Base-by-base conservation (phyloP, 1,284 basidiomycete species). In the Fistulinella staudtii region DNA sequence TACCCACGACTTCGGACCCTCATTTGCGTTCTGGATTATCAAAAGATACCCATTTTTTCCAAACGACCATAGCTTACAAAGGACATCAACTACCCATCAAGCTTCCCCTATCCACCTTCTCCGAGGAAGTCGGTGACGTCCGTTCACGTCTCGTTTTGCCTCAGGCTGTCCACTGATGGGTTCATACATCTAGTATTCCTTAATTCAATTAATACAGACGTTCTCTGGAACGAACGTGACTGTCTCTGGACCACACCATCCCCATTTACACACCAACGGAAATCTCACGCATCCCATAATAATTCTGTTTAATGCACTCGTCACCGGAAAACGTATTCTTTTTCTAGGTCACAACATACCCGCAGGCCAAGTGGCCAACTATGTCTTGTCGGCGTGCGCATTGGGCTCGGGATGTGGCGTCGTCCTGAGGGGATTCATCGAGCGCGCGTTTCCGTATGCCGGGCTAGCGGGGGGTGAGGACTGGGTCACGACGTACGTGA, bases 51-150 rank as follows among this genome's bases (percentile, higher is more conserved):
- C 93, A 96, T 64, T 95, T 89, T 60, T 96, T 82, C 67, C 85
- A 93, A 58, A 91, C 93, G 0, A 76, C 77, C 9, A 86, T 94
- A 44, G 77, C 75, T 22, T 96, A 93, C 66, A 83, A 82, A 61
- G 75, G 81, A 49, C 80, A 91, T 50, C 77, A 79, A 17, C 66
- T 94, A 25, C 92, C 92, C 9, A 90, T 95, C 57, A 84, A 89
- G 56, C 80, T 95, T 59, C 93, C 93, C 2, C 69, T 94, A 42
- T 79, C 82, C 11, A 87, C 85, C 1, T 94, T 94, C 60, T 76
- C 88, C 0, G 91, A 95, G 63, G 94, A 99, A 74, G 90, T 99
- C 43, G 94, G 94, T 43, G 94, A 97, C 65, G 93, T 94, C 60
- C 64, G 85, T 73, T 22, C 11, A 21, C 8, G 8, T 37, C 36